phyloP scores from a whole-genome alignment of 2,329 filamentous ascomycete species.

The Trichoderma sp. region DNA sequence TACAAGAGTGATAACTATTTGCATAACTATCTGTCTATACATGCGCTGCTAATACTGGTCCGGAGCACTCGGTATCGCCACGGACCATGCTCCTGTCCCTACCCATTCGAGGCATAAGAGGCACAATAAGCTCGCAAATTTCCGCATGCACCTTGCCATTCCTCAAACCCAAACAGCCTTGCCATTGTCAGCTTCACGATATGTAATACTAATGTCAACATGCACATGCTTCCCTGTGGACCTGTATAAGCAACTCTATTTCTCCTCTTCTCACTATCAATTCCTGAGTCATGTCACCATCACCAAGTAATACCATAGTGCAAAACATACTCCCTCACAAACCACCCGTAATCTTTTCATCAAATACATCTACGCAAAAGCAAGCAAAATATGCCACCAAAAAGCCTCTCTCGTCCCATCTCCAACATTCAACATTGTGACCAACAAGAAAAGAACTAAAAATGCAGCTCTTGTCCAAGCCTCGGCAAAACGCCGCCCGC shows the following conservation, averaged over 20 bases:
- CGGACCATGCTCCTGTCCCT: neutral
- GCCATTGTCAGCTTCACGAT: neutral
- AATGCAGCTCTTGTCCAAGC: neutral
- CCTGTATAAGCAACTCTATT: neutral
- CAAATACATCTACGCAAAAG: neutral
- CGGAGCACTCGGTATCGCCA: neutral
- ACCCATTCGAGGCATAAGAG: neutral
- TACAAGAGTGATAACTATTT: neutral
- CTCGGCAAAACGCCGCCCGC: slow-evolving; percentile 1
- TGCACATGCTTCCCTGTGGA: neutral
- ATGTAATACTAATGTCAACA: no score
- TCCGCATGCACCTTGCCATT: neutral
- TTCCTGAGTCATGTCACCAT: neutral
- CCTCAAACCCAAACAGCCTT: neutral
- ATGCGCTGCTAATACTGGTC: neutral
- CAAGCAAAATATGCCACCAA: neutral
- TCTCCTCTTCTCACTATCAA: neutral
- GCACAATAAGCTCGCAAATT: neutral
- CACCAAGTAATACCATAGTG: neutral
- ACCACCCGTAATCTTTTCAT: neutral
- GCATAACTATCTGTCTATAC: no score
- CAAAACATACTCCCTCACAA: neutral
- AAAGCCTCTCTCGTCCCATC: neutral
- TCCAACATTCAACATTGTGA: neutral
- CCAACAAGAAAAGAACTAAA: neutral